phyloP scores from a whole-genome alignment of 306 rosid genomes.

The Quercus suber region DNA sequence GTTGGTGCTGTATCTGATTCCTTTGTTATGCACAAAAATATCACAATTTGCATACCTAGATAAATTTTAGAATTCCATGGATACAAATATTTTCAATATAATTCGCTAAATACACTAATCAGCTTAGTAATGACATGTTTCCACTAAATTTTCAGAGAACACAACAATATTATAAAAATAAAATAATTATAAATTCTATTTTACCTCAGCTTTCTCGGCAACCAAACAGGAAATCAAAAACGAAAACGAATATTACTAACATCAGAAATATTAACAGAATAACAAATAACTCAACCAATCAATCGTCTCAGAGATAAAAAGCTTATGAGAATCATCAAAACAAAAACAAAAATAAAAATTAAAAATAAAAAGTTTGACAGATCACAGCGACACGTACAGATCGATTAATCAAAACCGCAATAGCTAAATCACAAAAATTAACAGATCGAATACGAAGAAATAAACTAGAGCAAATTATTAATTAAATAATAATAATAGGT shows the following conservation, averaged over 20 bases:
- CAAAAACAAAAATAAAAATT: background rate
- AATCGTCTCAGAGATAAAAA: background rate
- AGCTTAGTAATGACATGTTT: background rate
- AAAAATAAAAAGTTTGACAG: background rate
- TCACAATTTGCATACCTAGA: no score
- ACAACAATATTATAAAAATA: background rate
- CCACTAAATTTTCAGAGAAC: background rate
- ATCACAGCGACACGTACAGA: slow-evolving; percentile 11
- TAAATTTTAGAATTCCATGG: no score
- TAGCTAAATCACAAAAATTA: background rate
- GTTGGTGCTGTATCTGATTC: background rate
- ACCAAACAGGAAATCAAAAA: background rate
- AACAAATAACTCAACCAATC: background rate
- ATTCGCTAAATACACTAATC: background rate
- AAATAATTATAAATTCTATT: background rate
- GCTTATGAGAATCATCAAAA: background rate
- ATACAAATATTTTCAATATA: background rate
- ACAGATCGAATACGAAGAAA: background rate
- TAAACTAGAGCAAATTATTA: no score
- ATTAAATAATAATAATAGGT: background rate
- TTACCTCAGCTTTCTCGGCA: background rate
- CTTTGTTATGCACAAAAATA: background rate
- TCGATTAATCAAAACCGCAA: slow-evolving; percentile 17
- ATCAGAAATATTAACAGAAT: background rate
- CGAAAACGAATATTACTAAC: background rate